These are phyloP conservation scores for Rehmannia glutinosa DNA, from an alignment of 257 asterid species.

Conservation along the genomic window DNA sequence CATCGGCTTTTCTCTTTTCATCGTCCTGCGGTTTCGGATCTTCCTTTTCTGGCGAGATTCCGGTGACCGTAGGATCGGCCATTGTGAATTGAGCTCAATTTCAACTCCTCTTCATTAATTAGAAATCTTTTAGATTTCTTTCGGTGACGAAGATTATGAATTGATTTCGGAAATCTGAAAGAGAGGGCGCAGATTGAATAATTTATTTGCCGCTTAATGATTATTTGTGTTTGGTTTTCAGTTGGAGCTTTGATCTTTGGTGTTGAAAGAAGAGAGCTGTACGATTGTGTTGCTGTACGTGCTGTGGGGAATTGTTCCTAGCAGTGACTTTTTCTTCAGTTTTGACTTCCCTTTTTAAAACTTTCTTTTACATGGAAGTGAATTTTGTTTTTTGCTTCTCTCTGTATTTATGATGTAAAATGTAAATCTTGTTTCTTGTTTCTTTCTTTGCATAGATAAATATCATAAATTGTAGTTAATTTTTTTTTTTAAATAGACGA, in stretches of 20 bases:
- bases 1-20: conserved; percentile 30
- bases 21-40: conserved; percentile 30
- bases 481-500: too few species aligned
- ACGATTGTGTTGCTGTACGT: not conserved
- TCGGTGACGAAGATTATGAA: not conserved
- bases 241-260: conserved; percentile 1
- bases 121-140: not conserved
- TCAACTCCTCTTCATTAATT: conserved; percentile 28
- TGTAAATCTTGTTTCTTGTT: not conserved
- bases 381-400: not conserved
- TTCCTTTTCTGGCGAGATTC: conserved; percentile 26
- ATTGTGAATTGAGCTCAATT: conserved; percentile 27
- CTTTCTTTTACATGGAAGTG: not conserved
- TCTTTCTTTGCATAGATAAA: too few species aligned
- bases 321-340: not conserved
- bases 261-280: conserved; percentile 15
- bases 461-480: too few species aligned
- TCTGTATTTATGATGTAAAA: not conserved
- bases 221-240: not conserved
- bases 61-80: conserved; percentile 50
- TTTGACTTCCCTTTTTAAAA: not conserved
- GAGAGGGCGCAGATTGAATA: conserved; percentile 10
- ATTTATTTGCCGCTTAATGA: not conserved
- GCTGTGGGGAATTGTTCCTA: conserved; percentile 6
- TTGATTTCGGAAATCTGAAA: not conserved